Evolutionary conservation across 345 rosid genomes (phyloP).

Genomic region (Fremontodendron californicum): DNA sequence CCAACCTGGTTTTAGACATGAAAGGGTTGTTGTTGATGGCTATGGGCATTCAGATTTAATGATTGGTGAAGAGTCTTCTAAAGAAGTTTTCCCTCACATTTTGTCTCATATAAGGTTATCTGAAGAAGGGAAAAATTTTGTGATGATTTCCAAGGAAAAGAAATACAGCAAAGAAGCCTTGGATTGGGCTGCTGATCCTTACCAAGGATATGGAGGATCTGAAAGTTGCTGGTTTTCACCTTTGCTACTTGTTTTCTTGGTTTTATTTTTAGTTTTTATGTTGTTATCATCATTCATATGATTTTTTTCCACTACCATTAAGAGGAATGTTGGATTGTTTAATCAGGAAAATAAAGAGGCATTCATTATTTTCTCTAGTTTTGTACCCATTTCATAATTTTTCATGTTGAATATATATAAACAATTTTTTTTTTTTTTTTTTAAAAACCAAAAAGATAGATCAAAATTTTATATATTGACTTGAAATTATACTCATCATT

Average conservation of each 20-base stretch:
- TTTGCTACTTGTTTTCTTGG: background rate
- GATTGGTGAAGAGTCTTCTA: conserved; percentile 36
- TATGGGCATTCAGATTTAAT: conserved; percentile 42
- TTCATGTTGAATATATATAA: too few relatives aligned
- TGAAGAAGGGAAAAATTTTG: conserved; percentile 23
- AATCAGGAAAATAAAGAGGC: too few relatives aligned
- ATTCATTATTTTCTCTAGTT: too few relatives aligned
- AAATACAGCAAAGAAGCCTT: conserved; percentile 18
- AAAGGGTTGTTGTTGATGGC: conserved; percentile 40
- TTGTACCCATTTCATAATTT: too few relatives aligned
- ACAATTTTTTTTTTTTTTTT: too few relatives aligned
- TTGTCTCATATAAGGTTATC: conserved; percentile 32
- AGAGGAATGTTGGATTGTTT: too few relatives aligned
- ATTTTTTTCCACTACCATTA: too few relatives aligned
- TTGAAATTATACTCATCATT: too few relatives aligned
- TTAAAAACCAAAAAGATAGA: too few relatives aligned
- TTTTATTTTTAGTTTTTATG: conserved; percentile 6
- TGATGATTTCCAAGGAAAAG: conserved; percentile 11
- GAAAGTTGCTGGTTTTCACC: conserved; percentile 22
- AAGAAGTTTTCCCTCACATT: conserved; percentile 40
- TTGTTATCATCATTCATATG: background rate
- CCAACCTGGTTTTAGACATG: conserved; percentile 39
- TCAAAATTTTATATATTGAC: too few relatives aligned
- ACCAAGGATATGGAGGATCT: conserved; percentile 14
- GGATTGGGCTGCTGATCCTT: conserved; percentile 37